Conservation (phyloP, 2,329 filamentous ascomycete genomes). For the Neofusicoccum kwambonambiense region DNA sequence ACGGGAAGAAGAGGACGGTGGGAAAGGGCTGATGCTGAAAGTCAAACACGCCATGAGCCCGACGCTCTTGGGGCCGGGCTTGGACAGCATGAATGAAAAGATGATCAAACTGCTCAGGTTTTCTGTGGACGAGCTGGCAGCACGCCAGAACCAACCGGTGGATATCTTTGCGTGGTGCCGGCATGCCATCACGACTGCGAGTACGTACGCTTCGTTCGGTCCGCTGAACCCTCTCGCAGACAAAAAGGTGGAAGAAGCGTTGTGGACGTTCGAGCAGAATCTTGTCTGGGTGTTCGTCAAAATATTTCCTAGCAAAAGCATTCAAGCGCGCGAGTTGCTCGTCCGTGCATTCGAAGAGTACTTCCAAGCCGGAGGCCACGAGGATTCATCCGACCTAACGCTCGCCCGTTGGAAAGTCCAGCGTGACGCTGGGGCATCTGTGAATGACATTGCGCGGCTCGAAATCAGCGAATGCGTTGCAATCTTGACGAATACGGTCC, state of each 20-base stretch:
- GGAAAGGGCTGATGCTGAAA: constrained; percentile 22
- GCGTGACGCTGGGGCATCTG: constrained; percentile 30
- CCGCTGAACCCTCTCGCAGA: too few species aligned
- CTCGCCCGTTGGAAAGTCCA: constrained; percentile 38
- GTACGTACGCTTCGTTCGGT: background rate
- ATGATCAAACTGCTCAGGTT: constrained; percentile 34
- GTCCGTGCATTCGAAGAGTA: constrained; percentile 40
- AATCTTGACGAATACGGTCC: constrained; percentile 42
- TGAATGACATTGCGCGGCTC: constrained; percentile 41
- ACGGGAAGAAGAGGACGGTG: background rate
- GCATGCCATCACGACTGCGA: constrained; percentile 36
- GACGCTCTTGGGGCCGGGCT: constrained; percentile 32
- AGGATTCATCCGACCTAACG: constrained; percentile 39
- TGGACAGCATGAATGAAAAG: constrained; percentile 37
- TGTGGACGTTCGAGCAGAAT: constrained; percentile 26
- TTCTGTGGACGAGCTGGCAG: constrained; percentile 21
- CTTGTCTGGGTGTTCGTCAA: constrained; percentile 26
- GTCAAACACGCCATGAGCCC: constrained; percentile 34
- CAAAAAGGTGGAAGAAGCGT: too few species aligned
- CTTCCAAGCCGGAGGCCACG: constrained; percentile 38
- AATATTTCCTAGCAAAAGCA: constrained; percentile 33
- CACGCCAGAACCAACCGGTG: constrained; percentile 14
- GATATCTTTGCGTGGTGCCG: constrained; percentile 25
- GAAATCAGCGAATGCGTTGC: constrained; percentile 44
- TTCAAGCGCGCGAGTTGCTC: constrained; percentile 36